Percentiles rank a stretch among this genome's conserved stretches.
phyloP scores from a whole-genome alignment of 352 stramenopile genomes.

The Bremia lactucae region DNA sequence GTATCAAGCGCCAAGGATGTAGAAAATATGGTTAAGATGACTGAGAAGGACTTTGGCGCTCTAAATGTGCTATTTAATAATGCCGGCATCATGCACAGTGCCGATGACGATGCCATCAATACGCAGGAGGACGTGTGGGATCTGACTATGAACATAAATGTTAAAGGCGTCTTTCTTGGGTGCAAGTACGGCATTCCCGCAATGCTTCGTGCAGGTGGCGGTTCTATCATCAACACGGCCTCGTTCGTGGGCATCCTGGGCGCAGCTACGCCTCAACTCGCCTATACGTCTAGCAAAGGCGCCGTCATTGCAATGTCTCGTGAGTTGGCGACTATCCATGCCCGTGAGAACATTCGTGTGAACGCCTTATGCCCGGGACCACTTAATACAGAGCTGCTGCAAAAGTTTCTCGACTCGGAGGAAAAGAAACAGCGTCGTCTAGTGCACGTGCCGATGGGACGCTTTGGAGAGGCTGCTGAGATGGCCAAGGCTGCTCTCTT shows the following conservation, averaged over 20 bases:
- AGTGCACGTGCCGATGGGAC: slow-evolving; percentile 81
- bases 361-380: slow-evolving; percentile 80
- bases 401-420: slow-evolving; percentile 80
- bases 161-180: slow-evolving; percentile 84
- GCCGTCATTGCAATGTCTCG: slow-evolving; percentile 82
- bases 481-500: slow-evolving; percentile 85
- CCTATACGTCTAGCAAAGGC: slow-evolving; percentile 84
- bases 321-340: slow-evolving; percentile 77
- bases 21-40: slow-evolving; percentile 64
- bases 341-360: slow-evolving; percentile 81
- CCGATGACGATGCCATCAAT: slow-evolving; percentile 64
- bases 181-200: slow-evolving; percentile 83
- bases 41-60: slow-evolving; percentile 71
- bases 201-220: slow-evolving; percentile 61
- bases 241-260: slow-evolving; percentile 79
- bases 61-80: slow-evolving; percentile 84
- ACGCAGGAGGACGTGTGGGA: slow-evolving; percentile 80
- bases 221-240: slow-evolving; percentile 84
- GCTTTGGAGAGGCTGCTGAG: slow-evolving; percentile 77
- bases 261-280: slow-evolving; percentile 76
- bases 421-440: slow-evolving; percentile 81
- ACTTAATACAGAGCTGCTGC: slow-evolving; percentile 78
- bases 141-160: slow-evolving; percentile 81
- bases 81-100: slow-evolving; percentile 76
- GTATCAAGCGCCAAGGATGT: slow-evolving; percentile 66